phyloP scores from a whole-genome alignment of 2,329 filamentous ascomycete species.

The Penicillium sp. region DNA sequence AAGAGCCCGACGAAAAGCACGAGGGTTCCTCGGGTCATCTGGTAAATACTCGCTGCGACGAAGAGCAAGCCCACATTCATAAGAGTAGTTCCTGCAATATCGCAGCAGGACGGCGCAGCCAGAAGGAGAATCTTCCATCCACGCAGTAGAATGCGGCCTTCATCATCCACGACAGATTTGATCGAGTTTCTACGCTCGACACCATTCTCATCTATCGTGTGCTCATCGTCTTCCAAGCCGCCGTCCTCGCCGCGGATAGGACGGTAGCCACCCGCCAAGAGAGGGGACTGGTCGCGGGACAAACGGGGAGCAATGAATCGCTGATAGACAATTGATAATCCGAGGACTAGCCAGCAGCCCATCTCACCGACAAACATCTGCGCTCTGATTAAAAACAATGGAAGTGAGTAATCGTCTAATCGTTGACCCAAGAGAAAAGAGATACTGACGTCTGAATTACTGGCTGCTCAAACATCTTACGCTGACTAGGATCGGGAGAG shows the following conservation, averaged over 20 bases:
- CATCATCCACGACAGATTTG: slow-evolving; percentile 56
- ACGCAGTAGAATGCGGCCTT: slow-evolving; percentile 60
- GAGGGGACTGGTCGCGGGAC: slow-evolving; percentile 40
- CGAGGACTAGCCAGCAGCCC: slow-evolving; percentile 91
- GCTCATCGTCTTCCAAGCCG: slow-evolving; percentile 47
- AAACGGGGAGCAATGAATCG: slow-evolving; percentile 49
- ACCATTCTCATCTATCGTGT: slow-evolving; percentile 45
- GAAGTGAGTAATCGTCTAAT: background rate
- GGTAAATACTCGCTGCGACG: slow-evolving; percentile 93
- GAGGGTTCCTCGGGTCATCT: slow-evolving; percentile 94
- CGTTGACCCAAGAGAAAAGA: background rate
- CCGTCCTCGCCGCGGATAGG: slow-evolving; percentile 57
- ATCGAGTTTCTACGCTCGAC: slow-evolving; percentile 41
- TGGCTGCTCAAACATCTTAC: slow-evolving; percentile 82
- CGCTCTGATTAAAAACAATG: slow-evolving; percentile 42
- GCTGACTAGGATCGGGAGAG: slow-evolving; percentile 63
- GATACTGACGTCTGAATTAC: slow-evolving; percentile 75
- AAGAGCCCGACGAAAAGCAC: slow-evolving; percentile 96
- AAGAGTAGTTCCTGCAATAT: slow-evolving; percentile 90
- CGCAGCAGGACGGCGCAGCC: slow-evolving; percentile 83
- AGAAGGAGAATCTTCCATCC: slow-evolving; percentile 74
- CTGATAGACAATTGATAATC: slow-evolving; percentile 65
- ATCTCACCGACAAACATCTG: slow-evolving; percentile 98
- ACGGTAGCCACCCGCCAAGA: slow-evolving; percentile 61
- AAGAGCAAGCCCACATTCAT: slow-evolving; percentile 97